Base-by-base conservation (phyloP, 2,329 filamentous ascomycete genomes). In the Paraphoma sp. region DNA sequence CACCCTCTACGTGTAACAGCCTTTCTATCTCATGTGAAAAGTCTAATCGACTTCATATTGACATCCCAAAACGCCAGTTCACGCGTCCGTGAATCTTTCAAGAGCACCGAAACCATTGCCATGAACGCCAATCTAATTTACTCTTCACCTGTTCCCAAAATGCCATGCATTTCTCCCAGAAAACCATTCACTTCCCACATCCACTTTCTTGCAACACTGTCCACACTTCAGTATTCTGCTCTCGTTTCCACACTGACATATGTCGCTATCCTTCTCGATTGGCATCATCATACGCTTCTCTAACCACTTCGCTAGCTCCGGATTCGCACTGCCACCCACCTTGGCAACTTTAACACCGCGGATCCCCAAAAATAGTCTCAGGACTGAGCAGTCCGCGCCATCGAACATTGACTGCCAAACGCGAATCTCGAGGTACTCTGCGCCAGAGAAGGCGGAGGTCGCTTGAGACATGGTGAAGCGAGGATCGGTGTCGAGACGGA, bases 401-500 rank as follows among this genome's bases (percentile, higher is more conserved):
- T 71, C 68, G 48, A 70, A 75, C 61, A 67, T 69, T 42, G 63
- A 64, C 65, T 84, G 80, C 64, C 80, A 83, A 4, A 82, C 80
- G 43, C 82, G 77, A n/a, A 85, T 70, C 50, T 81, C 80, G 16
- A 85, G 67, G 51, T 77, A 77, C 44, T 83, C 80, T 0, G 75
- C 71, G 1, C 78, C 79, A 0, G 72, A 76, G 59, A 85, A 85
- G 1, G 78, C 77, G n/a, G 72, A 64, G 6, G 67, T 68, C 0
- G 78, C 80, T 45, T 81, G 72, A 28, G 62, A 56, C 2, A 60
- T 59, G 3, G 71, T 73, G 67, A 82, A 85, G 12, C 76, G 75
- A 1, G 81, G 74, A 67, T 85, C 82, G 4, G 76, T 81, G 54
- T 84, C 83, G 14, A 85, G 69, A 0, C 83, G 73, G 1, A 85